Base-by-base conservation (phyloP, 139 green algal species). In the Coelastrella sp. region DNA sequence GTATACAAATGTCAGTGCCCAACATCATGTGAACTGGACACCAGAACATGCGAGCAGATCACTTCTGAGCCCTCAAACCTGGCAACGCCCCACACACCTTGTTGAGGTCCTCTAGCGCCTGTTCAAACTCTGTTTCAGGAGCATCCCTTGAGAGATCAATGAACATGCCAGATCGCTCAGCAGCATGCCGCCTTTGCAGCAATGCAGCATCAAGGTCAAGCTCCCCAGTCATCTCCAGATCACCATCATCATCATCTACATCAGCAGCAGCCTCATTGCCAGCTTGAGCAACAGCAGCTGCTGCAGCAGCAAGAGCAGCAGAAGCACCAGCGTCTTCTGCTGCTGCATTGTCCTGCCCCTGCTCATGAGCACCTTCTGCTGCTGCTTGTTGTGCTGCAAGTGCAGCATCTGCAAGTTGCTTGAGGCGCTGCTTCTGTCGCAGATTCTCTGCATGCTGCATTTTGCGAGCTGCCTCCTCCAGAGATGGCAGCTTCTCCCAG, bases 181-280 rank as follows among this genome's bases (percentile, higher is more conserved):
- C 72, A 5, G 72, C 72, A 38, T 64, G 27, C 35, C 32, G 32
- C 4, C 84, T 38, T 67, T 93, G 83, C 85, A 60, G 59, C 64
- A 92, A 50, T 23, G 85, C 66, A 34, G 88, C 68, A n/a, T 92
- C 88, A 15, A 92, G 23, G 9, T 69, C 62, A 41, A 85, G 45
- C 71, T 94, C 90, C 1, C 30, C 76, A 25, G 79, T 86, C 2
- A 90, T 32, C 66, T 84, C 51, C 0, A 90, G 35, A 13, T 77
- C 85, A 8, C 93, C 72, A 73, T 79, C 77, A 84, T 89, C 73
- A 86, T 81, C 85, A 41, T 34, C 66, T 35, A 17, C 50, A 3
- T 2, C 38, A 15, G 5, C 76, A 8, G 2, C 27, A 25, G 34
- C 57, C 48, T 4, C n/a, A 27, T 45, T 45, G 40, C 43, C 64